Conservation (phyloP, 75 land plant genomes). For the Selaginella tamariscina region DNA sequence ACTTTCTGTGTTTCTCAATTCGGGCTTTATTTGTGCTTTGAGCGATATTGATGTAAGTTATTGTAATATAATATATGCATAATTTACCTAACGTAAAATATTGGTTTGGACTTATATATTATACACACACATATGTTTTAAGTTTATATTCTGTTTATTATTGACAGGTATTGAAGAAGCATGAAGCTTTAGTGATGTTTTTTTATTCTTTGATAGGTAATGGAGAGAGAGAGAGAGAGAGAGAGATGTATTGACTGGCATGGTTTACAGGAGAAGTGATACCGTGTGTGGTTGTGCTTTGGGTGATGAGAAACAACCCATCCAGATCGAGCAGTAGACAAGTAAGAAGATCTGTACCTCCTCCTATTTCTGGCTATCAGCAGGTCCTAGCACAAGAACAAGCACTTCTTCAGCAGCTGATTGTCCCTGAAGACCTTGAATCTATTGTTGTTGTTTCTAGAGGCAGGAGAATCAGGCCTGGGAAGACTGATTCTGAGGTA, state of each 20-base stretch:
- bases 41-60: constrained; percentile 42
- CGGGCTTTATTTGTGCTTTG: constrained; percentile 37
- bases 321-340: constrained; percentile 13
- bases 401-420: constrained; percentile 2
- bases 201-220: constrained; percentile 49
- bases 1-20: constrained; percentile 54
- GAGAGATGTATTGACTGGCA: neutral
- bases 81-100: neutral
- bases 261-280: constrained; percentile 45
- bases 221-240: neutral
- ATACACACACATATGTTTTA: neutral
- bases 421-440: constrained; percentile 8
- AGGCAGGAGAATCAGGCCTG: neutral
- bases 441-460: neutral
- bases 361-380: neutral
- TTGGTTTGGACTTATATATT: neutral
- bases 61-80: neutral
- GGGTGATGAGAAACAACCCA: constrained; percentile 61
- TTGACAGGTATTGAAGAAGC: too few species aligned
- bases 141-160: neutral
- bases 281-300: constrained; percentile 47
- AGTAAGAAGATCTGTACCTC: neutral
- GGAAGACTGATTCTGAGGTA: too few species aligned
- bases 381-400: constrained; percentile 15
- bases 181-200: constrained; percentile 24